Evolutionary conservation across 441 rosid species (phyloP).

Genomic region (Jatropha podagrica): DNA sequence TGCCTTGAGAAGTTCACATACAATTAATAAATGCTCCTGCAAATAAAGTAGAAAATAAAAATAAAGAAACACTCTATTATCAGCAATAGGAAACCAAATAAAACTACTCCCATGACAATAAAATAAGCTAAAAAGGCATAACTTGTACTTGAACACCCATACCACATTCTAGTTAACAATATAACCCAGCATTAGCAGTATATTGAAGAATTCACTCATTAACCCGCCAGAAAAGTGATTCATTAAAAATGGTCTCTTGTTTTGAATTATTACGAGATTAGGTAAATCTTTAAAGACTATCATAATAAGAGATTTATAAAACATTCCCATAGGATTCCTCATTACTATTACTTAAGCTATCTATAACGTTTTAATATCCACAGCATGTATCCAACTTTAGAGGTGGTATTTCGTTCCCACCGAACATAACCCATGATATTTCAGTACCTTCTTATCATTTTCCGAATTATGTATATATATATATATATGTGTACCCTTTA

Average conservation of each 20-base stretch:
- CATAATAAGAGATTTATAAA: background rate
- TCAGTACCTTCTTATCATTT: background rate
- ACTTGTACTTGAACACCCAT: background rate
- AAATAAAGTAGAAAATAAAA: slow-evolving; percentile 14
- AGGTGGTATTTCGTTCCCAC: background rate
- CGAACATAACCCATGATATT: background rate
- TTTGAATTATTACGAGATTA: background rate
- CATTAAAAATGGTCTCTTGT: background rate
- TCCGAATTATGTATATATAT: background rate
- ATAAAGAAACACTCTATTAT: background rate
- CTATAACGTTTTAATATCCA: background rate
- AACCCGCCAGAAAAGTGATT: background rate
- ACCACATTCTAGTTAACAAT: background rate
- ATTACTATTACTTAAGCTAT: background rate
- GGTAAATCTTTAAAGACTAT: background rate
- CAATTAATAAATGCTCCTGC: slow-evolving; percentile 95
- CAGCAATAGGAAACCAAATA: background rate
- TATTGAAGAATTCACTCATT: background rate
- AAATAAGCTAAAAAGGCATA: background rate
- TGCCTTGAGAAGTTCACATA: slow-evolving; percentile 97
- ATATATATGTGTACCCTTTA: background rate
- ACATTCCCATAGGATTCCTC: background rate
- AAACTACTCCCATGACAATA: background rate
- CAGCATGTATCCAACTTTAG: background rate
- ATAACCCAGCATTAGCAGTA: background rate